Evolutionary conservation across 257 asterid species (phyloP).

Genomic region (Capsicum chinense): DNA sequence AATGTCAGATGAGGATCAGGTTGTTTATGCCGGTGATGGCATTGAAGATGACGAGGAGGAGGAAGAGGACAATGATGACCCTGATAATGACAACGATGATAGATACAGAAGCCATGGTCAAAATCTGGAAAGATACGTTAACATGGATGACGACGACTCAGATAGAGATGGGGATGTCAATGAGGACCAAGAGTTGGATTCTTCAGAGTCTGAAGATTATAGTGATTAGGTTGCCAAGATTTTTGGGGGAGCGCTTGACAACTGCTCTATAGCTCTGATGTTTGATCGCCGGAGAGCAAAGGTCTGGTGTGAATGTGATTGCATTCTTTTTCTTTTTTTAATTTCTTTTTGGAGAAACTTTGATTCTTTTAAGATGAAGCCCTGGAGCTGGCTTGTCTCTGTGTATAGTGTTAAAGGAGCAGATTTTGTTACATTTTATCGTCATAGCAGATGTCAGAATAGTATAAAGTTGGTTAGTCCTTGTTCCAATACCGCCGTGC

Average conservation of each 20-base stretch:
- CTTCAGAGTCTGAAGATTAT: conserved; percentile 64
- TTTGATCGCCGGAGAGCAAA: background rate
- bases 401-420: conserved; percentile 23
- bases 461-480: background rate
- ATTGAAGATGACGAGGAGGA: conserved; percentile 48
- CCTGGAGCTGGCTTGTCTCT: conserved; percentile 9
- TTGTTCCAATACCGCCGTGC: background rate
- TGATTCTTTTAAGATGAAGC: conserved; percentile 29
- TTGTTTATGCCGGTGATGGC: conserved; percentile 26
- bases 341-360: background rate
- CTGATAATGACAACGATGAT: conserved; percentile 36
- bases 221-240: conserved; percentile 56
- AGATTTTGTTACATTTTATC: background rate
- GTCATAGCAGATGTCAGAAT: background rate
- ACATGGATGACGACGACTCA: conserved; percentile 46
- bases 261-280: background rate
- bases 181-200: conserved; percentile 56
- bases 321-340: background rate
- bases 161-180: conserved; percentile 40
- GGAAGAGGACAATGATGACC: conserved; percentile 43
- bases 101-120: conserved; percentile 26
- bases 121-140: conserved; percentile 36
- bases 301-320: background rate
- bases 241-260: background rate
- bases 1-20: conserved; percentile 63